Base-by-base conservation (phyloP, 768 basidiomycete species). In the Tricholoma sp. region DNA sequence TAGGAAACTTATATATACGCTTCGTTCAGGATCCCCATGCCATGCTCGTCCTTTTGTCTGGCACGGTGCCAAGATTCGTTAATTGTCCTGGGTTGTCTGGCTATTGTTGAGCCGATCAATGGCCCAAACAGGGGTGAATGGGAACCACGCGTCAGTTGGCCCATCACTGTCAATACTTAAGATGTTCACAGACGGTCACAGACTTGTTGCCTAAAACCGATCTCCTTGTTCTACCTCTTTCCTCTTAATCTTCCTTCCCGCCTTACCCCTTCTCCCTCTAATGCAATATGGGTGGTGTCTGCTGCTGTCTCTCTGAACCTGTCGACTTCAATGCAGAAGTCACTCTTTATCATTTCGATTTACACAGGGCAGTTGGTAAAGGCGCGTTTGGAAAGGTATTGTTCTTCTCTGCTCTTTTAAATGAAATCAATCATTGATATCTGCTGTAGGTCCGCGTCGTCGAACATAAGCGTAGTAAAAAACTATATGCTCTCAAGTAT, bases 311-410 rank as follows among this genome's bases (percentile, higher is more conserved):
- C 66, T 83, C 84, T 72, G 79, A 91, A 73, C 89, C 89, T 18
- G 82, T 94, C 62, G 91, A 94, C 76, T 91, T 91, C 70, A 86
- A 90, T 60, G 77, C 80, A 48, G 91, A 94, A 66, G 84, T 88
- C 71, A 91, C 85, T 68, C 86, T 99, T 50, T 98, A 89, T 74
- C 96, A 98, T 75, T 99, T 98, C 67, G 91, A 96, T 68, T 88
- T 99, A 48, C 87, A 97, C 68, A 84, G 94, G 49, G 92, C 91
- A 18, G 92, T 98, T 12, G 97, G 97, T 42, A 97, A 94, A 71
- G 96, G 97, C 45, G 94, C 96, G 24, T 99, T 98, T 76, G 96
- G 96, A 70, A 98, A 98, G 86, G 95, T 94, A 52, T 34, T n/a
- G n/a, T n/a, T 79, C 69, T 28, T 39, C 28, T 24, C 24, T 24